These are phyloP conservation scores for Xylaria sp. DNA, from an alignment of 2,329 filamentous ascomycete genomes.

Conservation along the genomic window DNA sequence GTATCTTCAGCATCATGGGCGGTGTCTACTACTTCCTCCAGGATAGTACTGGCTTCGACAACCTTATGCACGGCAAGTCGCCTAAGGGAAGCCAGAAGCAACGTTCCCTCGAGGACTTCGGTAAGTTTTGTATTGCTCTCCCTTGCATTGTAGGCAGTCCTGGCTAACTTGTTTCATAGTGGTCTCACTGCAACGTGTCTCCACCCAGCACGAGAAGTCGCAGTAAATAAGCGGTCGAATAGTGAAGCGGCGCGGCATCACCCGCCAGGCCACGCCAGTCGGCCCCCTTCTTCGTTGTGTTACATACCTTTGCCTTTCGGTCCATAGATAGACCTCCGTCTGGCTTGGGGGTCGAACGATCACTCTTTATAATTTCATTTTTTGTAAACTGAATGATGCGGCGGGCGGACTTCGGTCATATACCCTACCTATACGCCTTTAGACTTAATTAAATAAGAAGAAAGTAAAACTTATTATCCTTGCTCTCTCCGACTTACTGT, in stretches of 20 bases:
- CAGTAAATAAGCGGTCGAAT: slow-evolving; percentile 63
- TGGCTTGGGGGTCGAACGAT: slow-evolving; percentile 43
- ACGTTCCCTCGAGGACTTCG: slow-evolving; percentile 87
- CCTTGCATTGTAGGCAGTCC: slow-evolving; percentile 1
- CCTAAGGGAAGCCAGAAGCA: slow-evolving; percentile 85
- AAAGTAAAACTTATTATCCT: slow-evolving; percentile 45
- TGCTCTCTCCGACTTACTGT: neutral
- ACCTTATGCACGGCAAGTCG: slow-evolving; percentile 91
- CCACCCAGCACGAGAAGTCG: slow-evolving; percentile 91
- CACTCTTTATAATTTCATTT: slow-evolving; percentile 48
- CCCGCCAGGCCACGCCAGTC: slow-evolving; percentile 42
- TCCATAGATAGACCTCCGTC: slow-evolving; percentile 46
- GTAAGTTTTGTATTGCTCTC: slow-evolving; percentile 64
- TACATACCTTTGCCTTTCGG: slow-evolving; percentile 48
- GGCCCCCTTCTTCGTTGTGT: slow-evolving; percentile 43
- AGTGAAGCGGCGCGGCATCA: slow-evolving; percentile 39
- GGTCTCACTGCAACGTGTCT: slow-evolving; percentile 89
- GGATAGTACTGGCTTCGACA: slow-evolving; percentile 84
- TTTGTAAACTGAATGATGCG: slow-evolving; percentile 53
- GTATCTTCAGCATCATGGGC: slow-evolving; percentile 85
- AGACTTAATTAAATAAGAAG: slow-evolving; percentile 50
- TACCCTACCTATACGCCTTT: slow-evolving; percentile 49
- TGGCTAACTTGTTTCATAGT: slow-evolving; percentile 70
- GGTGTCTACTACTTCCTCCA: slow-evolving; percentile 82
- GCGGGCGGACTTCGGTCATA: slow-evolving; percentile 49